Evolutionary conservation across 148 eudicot genomes (phyloP).

Genomic region (Vaccinium vitisidaea): DNA sequence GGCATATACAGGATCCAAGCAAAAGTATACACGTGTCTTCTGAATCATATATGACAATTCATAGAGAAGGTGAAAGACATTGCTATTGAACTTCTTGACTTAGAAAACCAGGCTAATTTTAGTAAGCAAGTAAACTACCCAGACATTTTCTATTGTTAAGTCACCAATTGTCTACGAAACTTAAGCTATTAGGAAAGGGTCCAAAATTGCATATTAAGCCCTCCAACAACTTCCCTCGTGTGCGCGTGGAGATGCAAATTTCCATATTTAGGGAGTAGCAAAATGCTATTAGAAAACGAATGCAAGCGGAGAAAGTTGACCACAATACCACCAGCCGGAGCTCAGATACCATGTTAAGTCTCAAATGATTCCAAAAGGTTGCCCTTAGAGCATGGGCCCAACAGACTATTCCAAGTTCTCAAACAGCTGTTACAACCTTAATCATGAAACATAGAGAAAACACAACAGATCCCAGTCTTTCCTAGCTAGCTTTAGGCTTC

Average conservation of each 20-base stretch:
- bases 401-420: neutral
- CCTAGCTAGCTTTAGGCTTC: neutral
- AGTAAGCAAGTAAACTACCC: neutral
- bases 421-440: neutral
- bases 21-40: neutral
- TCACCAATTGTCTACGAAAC: conserved; percentile 3
- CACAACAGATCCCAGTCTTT: neutral
- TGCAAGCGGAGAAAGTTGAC: neutral
- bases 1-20: neutral
- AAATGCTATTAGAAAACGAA: neutral
- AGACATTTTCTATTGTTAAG: neutral
- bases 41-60: neutral
- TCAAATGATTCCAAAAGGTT: neutral
- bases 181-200: neutral
- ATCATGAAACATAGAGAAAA: conserved; percentile 1
- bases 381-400: neutral
- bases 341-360: neutral
- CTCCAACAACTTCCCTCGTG: neutral
- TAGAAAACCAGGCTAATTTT: neutral
- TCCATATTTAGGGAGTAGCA: neutral
- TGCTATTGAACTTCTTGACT: neutral
- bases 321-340: neutral
- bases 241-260: neutral
- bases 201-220: neutral
- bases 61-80: neutral